Evolutionary conservation across 139 green algal genomes (phyloP).

Genomic region (Spirogloea muscicola): DNA sequence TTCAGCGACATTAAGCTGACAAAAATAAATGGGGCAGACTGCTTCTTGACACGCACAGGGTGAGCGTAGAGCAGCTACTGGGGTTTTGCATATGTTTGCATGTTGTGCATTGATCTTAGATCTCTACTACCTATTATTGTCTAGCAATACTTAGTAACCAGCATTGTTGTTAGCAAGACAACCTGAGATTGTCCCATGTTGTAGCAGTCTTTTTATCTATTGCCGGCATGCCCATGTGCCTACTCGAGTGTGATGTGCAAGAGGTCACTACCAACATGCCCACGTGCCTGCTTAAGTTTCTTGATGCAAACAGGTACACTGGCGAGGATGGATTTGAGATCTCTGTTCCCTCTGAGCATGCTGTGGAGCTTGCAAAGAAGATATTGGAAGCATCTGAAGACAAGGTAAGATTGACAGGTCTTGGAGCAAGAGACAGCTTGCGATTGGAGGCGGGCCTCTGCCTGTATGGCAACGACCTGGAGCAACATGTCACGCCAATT

Average conservation of each 20-base stretch:
- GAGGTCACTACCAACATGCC: too few relatives aligned
- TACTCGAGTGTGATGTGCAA: too few relatives aligned
- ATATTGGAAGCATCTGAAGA: conserved; percentile 57
- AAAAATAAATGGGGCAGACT: conserved; percentile 70
- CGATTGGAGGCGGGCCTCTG: conserved; percentile 95
- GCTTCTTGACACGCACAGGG: conserved; percentile 86
- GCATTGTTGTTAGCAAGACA: too few relatives aligned
- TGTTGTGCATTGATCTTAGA: neutral
- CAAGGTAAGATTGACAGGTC: conserved; percentile 66
- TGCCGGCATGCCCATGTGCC: too few relatives aligned
- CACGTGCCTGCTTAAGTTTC: too few relatives aligned
- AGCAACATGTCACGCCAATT: conserved; percentile 83
- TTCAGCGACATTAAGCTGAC: conserved; percentile 80
- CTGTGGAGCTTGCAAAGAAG: conserved; percentile 66
- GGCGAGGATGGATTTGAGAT: conserved; percentile 98
- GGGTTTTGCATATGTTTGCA: neutral
- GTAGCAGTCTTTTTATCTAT: too few relatives aligned
- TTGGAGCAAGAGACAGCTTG: conserved; percentile 87
- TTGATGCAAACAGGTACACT: conserved; percentile 72
- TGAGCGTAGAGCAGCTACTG: conserved; percentile 49
- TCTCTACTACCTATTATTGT: too few relatives aligned
- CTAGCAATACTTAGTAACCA: too few relatives aligned
- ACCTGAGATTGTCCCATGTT: too few relatives aligned
- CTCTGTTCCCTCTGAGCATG: conserved; percentile 66
- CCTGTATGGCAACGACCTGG: conserved; percentile 96